Base-by-base conservation (phyloP, 805 yeast genomes). In the Soucietia sequanensis region DNA sequence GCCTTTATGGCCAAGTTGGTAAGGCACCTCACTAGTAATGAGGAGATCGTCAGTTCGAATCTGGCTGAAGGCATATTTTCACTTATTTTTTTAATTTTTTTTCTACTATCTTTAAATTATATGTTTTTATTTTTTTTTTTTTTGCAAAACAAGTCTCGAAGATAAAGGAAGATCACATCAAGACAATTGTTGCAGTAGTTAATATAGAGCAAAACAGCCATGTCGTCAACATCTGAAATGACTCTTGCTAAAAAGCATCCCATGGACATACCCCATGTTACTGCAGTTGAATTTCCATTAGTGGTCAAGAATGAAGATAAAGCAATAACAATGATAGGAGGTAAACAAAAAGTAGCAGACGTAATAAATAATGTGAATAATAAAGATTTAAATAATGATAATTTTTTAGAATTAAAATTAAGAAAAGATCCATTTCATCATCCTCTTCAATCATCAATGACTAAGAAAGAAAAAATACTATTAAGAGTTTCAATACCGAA, bases 271-370 rank as follows among this genome's bases (percentile, higher is more conserved):
- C 93, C 95, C 6, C 79, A 80, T 46, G 78, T 79, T 16, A 70
- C 84, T 4, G 75, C 90, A 2, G 74, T 90, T 12, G 97, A 90
- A 51, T 70, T 84, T 39, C 97, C 97, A 0, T 60, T 88, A 20
- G 68, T 72, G 12, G 90, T 90, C 6, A 68, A 70, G 24, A 72
- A 89, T 52, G 61, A 75, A 0, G 72, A 70, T 13, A 72, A 68
- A 31, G 95, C 95, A 0, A 57, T 89, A 8, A 56, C 59, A 5
- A 76, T 83, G 78, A 74, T 84, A 34, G 93, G 93, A 6, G 93
- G 91, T 0, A 58, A 56, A 18, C 58, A 61, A 7, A 58, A 60
- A 34, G 61, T 78, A 13, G 44, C 65, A 6, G 50, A 56, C 33
- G 73, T 70, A 8, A 65, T 75, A 35, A 68, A 70, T 40, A 43